Evolutionary conservation across 1,284 basidiomycete genomes (phyloP).

Genomic region (Fomitopsis betulina): DNA sequence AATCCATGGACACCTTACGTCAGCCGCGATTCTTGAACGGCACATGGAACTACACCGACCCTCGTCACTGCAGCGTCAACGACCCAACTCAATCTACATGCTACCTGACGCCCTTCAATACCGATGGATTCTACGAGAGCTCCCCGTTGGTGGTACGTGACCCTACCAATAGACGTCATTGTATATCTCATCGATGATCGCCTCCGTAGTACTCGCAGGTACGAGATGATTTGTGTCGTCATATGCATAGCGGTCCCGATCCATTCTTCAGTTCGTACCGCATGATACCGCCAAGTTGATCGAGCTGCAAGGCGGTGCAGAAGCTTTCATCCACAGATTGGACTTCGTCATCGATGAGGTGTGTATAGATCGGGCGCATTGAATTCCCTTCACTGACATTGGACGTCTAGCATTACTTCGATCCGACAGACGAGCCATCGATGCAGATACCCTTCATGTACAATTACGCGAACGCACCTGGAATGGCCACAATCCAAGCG

Average conservation of each 20-base stretch:
- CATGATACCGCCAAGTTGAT: constrained; percentile 61
- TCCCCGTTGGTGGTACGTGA: constrained; percentile 52
- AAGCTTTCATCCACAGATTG: constrained; percentile 48
- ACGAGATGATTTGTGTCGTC: constrained; percentile 4
- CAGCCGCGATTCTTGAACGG: constrained; percentile 57
- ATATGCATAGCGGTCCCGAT: background rate
- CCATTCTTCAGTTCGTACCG: constrained; percentile 43
- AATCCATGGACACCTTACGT: background rate
- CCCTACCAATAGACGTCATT: background rate
- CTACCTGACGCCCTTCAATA: constrained; percentile 52
- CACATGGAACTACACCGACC: constrained; percentile 61
- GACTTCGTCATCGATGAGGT: constrained; percentile 53
- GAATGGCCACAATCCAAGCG: constrained; percentile 51
- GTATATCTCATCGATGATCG: background rate
- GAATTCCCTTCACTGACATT: background rate
- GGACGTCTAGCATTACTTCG: constrained; percentile 40
- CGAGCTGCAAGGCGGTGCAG: constrained; percentile 50
- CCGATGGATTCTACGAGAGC: constrained; percentile 63
- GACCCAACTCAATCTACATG: constrained; percentile 54
- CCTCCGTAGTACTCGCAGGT: constrained; percentile 44
- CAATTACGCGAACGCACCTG: constrained; percentile 56
- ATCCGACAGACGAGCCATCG: constrained; percentile 56
- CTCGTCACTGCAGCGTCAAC: constrained; percentile 60
- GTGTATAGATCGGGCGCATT: constrained; percentile 4
- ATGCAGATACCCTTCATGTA: constrained; percentile 65